Evolutionary conservation across 148 eudicot species (phyloP).

Genomic region (Hydrangea macrophylla): DNA sequence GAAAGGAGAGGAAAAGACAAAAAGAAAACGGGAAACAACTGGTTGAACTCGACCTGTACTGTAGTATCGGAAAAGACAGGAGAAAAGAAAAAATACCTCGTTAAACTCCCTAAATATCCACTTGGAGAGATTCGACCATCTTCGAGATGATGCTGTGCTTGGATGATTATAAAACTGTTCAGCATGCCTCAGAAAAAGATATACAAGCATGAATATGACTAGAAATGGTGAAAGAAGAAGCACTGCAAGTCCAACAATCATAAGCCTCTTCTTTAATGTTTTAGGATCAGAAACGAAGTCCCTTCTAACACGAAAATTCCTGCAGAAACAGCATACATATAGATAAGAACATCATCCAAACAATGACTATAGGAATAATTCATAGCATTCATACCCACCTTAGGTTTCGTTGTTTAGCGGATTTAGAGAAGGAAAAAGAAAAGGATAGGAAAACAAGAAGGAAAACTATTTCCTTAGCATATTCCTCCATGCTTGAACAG

Average conservation of each 20-base stretch:
- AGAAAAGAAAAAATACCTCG: slow-evolving; percentile 59
- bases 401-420: too few species aligned
- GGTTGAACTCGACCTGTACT: background rate
- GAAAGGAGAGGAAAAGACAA: background rate
- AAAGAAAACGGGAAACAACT: background rate
- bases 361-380: background rate
- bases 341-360: slow-evolving; percentile 10
- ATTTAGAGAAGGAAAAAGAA: too few species aligned
- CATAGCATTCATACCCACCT: background rate
- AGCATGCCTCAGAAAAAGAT: slow-evolving; percentile 96
- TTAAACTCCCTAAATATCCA: slow-evolving; percentile 95
- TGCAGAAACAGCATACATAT: slow-evolving; percentile 37
- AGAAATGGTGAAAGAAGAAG: slow-evolving; percentile 87
- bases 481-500: too few species aligned
- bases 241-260: slow-evolving; percentile 78
- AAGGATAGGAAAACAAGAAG: too few species aligned
- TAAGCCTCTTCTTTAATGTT: slow-evolving; percentile 79
- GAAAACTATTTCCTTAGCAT: too few species aligned
- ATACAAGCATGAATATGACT: slow-evolving; percentile 92
- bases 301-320: slow-evolving; percentile 70
- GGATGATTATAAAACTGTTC: slow-evolving; percentile 98
- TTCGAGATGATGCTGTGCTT: slow-evolving; percentile 85
- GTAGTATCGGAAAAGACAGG: background rate
- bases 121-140: slow-evolving; percentile 94
- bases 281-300: slow-evolving; percentile 76